These are phyloP conservation scores for Schizosaccharomyces versatilis DNA, from an alignment of 1,139 yeast species.

Conservation along the genomic window DNA sequence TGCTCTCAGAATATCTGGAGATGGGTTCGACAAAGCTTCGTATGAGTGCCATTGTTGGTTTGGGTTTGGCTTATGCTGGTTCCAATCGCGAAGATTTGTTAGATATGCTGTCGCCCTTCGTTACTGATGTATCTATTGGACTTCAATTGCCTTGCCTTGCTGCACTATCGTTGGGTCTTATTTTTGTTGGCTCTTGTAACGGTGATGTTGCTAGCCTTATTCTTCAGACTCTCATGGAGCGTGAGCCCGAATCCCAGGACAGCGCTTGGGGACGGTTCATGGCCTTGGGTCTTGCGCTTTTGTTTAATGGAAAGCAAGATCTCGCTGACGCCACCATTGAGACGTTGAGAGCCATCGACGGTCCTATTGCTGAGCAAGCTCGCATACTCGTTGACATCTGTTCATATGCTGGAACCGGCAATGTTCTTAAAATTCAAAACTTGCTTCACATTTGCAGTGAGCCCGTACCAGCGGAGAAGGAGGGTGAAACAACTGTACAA, in stretches of 20 bases:
- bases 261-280: slow-evolving; percentile 76
- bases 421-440: slow-evolving; percentile 82
- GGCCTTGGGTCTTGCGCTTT: slow-evolving; percentile 76
- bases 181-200: slow-evolving; percentile 86
- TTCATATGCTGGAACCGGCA: slow-evolving; percentile 95
- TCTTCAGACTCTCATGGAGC: slow-evolving; percentile 70
- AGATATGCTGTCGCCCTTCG: slow-evolving; percentile 59
- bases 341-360: slow-evolving; percentile 85
- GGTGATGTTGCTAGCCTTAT: slow-evolving; percentile 85
- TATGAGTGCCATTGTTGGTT: slow-evolving; percentile 67
- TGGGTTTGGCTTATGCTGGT: slow-evolving; percentile 91
- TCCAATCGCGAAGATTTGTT: slow-evolving; percentile 69
- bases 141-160: slow-evolving; percentile 71
- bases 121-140: slow-evolving; percentile 53
- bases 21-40: slow-evolving; percentile 34
- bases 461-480: slow-evolving; percentile 21
- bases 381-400: slow-evolving; percentile 80
- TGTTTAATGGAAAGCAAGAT: slow-evolving; percentile 76
- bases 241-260: slow-evolving; percentile 53
- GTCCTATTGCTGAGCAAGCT: slow-evolving; percentile 73
- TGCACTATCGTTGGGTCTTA: slow-evolving; percentile 79
- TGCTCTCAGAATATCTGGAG: slow-evolving; percentile 51
- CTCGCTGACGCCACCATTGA: slow-evolving; percentile 89
- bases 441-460: slow-evolving; percentile 55
- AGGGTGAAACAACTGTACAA: slow-evolving; percentile 33